These are phyloP conservation scores for Parathielavia hyrcaniae DNA, from an alignment of 495 filamentous ascomycete species.

Conservation along the genomic window DNA sequence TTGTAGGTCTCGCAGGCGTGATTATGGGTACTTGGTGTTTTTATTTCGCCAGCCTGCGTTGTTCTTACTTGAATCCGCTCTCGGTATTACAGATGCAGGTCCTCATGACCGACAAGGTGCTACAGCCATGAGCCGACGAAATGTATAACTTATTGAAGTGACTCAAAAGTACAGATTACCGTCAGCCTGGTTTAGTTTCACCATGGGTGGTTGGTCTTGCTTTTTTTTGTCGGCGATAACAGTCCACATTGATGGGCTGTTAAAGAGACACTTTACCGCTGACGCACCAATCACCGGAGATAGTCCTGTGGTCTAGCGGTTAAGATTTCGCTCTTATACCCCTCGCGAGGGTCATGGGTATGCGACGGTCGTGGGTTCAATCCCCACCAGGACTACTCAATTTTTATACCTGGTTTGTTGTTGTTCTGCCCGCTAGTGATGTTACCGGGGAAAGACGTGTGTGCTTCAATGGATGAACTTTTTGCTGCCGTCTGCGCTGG, in stretches of 20 bases:
- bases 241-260: not conserved
- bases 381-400: slow-evolving; percentile 16
- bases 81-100: too few species aligned
- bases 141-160: too few species aligned
- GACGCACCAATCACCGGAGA: slow-evolving; percentile 12
- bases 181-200: too few species aligned
- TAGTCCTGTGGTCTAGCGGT: slow-evolving; percentile 21
- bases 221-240: not conserved
- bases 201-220: too few species aligned
- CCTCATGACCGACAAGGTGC: too few species aligned
- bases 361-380: slow-evolving; percentile 21
- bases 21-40: too few species aligned
- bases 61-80: too few species aligned
- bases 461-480: not conserved
- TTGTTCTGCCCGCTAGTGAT: too few species aligned
- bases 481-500: not conserved
- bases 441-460: too few species aligned
- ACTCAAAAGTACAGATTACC: too few species aligned
- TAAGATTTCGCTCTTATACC: slow-evolving; percentile 23
- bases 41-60: too few species aligned
- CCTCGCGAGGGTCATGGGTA: slow-evolving; percentile 17
- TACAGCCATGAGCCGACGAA: too few species aligned
- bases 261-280: not conserved
- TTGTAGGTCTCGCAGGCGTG: slow-evolving; percentile 2
- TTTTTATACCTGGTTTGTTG: slow-evolving; percentile 7